Base-by-base conservation (phyloP, 805 yeast genomes). In the Debaryomyces castellii region DNA sequence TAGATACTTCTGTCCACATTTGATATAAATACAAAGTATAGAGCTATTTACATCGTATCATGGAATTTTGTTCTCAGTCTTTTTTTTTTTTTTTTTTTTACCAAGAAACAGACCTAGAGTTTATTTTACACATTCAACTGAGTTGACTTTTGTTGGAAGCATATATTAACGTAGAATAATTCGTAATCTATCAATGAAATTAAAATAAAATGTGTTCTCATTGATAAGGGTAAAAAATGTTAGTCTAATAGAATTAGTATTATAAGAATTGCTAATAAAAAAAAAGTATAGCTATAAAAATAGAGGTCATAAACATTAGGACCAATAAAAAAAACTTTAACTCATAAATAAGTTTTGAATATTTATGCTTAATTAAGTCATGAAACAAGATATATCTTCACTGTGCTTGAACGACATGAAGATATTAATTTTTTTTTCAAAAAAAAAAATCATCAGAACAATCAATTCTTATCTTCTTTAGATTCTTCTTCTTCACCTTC, bases 401-500 rank as follows among this genome's bases (percentile, higher is more conserved):
- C 12, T 14, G 34, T 14, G 16, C 34, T 12, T 30, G 6, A 11
- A 16, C 34, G 16, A 14, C 12, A 14, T 30, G 32, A 17, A 34
- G 14, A 22, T 11, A 7, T 30, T n/a, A 14, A 12, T 14, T 43
- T 47, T 24, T 39, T 30, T 17, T 30, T 16, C 5, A 16, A 17
- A 30, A 30, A 30, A 30, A 30, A 30, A 30, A 6, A 6, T 14
- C 49, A 36, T 47, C 52, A 37, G 39, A 38, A 33, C 48, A 50
- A 20, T 49, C 50, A 10, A 50, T 30, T 30, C 34, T 35, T 35
- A 12, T 12, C 38, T 9, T 18, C 38, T 56, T 6, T 53, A 59
- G 21, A 18, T 21, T 35, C 38, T 18, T 63, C 67, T 21, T 35
- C 38, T 18, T 63, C 67, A 41, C 63, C 67, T 14, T 52, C 57